Percentiles rank a stretch among this genome's conserved stretches.
Conservation (phyloP, 2,329 filamentous ascomycete genomes). For the Sclerotinia sclerotiorum region DNA sequence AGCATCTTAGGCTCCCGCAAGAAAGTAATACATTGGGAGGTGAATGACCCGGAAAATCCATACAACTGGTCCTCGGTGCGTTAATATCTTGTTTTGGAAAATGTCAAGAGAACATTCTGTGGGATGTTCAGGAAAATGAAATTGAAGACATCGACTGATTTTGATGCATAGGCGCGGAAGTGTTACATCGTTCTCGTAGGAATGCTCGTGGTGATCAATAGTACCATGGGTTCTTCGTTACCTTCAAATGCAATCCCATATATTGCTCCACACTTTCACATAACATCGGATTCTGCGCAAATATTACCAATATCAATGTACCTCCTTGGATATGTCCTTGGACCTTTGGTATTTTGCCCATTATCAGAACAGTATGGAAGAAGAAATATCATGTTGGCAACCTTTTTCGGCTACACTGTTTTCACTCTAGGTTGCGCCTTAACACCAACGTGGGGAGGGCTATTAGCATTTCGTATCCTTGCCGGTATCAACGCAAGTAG, state of each 20-base stretch:
- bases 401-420: slow-evolving; percentile 67
- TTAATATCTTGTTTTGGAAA: neutral
- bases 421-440: slow-evolving; percentile 64
- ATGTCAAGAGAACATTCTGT: neutral
- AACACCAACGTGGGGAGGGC: slow-evolving; percentile 58
- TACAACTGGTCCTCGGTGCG: slow-evolving; percentile 39
- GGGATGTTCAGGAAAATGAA: neutral
- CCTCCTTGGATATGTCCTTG: slow-evolving; percentile 59
- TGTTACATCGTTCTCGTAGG: slow-evolving; percentile 53
- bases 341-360: slow-evolving; percentile 62
- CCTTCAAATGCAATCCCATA: slow-evolving; percentile 62
- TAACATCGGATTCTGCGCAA: slow-evolving; percentile 46
- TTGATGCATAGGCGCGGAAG: slow-evolving; percentile 51
- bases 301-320: slow-evolving; percentile 63
- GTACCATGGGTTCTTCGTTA: slow-evolving; percentile 64
- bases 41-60: slow-evolving; percentile 38
- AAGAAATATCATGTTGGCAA: slow-evolving; percentile 58
- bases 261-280: slow-evolving; percentile 57
- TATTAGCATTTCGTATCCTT: slow-evolving; percentile 63
- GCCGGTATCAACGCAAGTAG: slow-evolving; percentile 58
- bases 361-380: slow-evolving; percentile 65
- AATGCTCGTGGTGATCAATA: slow-evolving; percentile 63
- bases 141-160: neutral
- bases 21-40: slow-evolving; percentile 37
- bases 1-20: slow-evolving; percentile 27